Conservation (phyloP, 2,329 filamentous ascomycete species). For the Xylariales sp. region DNA sequence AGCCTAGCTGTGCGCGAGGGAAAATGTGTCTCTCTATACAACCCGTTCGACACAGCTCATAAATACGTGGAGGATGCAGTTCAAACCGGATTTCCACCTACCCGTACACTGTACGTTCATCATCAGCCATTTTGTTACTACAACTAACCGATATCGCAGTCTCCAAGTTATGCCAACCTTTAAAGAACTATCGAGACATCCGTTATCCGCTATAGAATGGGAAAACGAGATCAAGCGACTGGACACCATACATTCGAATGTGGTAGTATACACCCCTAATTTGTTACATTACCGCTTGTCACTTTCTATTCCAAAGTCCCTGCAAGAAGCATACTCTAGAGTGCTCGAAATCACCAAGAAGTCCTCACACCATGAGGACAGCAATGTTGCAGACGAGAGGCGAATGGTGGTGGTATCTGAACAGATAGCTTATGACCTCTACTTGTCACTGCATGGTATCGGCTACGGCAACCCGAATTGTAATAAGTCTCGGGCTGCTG, state of each 20-base stretch:
- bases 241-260: constrained; percentile 37
- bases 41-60: constrained; percentile 40
- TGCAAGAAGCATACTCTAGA: constrained; percentile 40
- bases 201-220: constrained; percentile 42
- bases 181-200: constrained; percentile 35
- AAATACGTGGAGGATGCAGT: constrained; percentile 37
- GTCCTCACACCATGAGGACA: constrained; percentile 15
- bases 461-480: constrained; percentile 36
- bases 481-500: constrained; percentile 23
- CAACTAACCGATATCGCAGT: constrained; percentile 38
- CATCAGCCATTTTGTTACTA: background rate
- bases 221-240: constrained; percentile 44
- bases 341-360: constrained; percentile 36
- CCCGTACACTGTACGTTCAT: constrained; percentile 44
- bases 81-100: constrained; percentile 35
- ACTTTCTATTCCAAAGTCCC: constrained; percentile 28
- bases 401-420: constrained; percentile 34
- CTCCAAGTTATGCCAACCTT: constrained; percentile 42
- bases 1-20: constrained; percentile 1
- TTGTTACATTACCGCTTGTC: constrained; percentile 32
- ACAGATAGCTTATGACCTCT: constrained; percentile 47
- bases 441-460: constrained; percentile 46
- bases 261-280: constrained; percentile 40
- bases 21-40: constrained; percentile 28
- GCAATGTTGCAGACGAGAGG: constrained; percentile 24